Base-by-base conservation (phyloP, 257 asterid species). In the Coffea eugenioides region DNA sequence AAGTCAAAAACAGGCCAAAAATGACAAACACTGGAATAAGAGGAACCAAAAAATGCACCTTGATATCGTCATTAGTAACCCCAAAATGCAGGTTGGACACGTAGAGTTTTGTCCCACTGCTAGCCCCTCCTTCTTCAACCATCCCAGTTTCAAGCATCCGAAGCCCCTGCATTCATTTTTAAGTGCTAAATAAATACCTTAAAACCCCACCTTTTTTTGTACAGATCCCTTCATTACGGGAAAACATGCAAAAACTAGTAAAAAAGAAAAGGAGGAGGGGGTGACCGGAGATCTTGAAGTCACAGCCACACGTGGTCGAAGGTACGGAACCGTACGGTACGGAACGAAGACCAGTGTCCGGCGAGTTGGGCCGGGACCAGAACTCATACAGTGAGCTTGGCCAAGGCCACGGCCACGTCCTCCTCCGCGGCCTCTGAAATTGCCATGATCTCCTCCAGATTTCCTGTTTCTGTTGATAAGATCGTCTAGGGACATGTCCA, bases 11-110 rank as follows among this genome's bases (percentile, higher is more conserved):
- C 34, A 48, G 8, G 56, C 23, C 8, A 39, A 56, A 41, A 21
- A 54, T 34, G 69, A 69, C 41, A 12, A 61, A 10, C 59, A 83
- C 1, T 27, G 34, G 49, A 54, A 1, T 27, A 46, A 61, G 3
- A 66, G 45, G 10, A 57, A 1, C 69, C 65, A 43, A 48, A 39
- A 75, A 15, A 52, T 70, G 31, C 76, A 91, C 94, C 89, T 69
- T 68, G 82, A 91, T 78, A 82, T 91, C 96, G 9, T 71, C 77
- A 14, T 83, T 80, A 52, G 91, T 71, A 77, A 91, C 96, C 18
- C 82, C 83, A 73, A 27, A 73, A 71, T 81, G 80, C 90, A 91
- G 82, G 83, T 91, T 90, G 49, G 96, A 90, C 61, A 91, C 73
- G 39, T 83, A 84, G 25, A 91, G 87, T 84, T 81, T 86, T 13